Conservation (phyloP, 257 asterid genomes). For the Orobanche coerulescens region DNA sequence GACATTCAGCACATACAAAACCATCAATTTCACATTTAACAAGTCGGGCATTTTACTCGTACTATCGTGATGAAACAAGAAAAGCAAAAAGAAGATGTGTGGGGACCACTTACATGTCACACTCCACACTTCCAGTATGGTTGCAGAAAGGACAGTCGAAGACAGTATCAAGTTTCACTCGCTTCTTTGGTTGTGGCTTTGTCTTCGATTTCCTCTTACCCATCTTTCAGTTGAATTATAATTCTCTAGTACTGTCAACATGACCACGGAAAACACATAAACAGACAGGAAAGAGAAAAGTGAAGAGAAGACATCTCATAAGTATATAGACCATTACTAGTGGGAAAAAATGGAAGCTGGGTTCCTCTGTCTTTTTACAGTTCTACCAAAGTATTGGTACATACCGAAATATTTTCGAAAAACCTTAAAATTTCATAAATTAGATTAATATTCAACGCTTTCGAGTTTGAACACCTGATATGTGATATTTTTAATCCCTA, state of each 20-base stretch:
- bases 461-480: no score
- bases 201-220: constrained; percentile 94
- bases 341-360: no score
- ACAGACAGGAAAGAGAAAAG: not conserved
- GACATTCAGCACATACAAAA: not conserved
- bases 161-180: constrained; percentile 87
- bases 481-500: no score
- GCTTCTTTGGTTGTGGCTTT: constrained; percentile 83
- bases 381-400: no score
- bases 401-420: no score
- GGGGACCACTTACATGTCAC: constrained; percentile 51
- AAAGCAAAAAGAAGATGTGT: not conserved
- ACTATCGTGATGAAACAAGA: not conserved
- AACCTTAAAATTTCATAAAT: no score
- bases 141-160: constrained; percentile 93
- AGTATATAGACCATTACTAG: no score
- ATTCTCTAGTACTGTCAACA: not conserved
- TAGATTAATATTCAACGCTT: no score
- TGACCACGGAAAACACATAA: not conserved
- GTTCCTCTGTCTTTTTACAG: no score
- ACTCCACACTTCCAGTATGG: constrained; percentile 83
- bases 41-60: not conserved
- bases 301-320: no score
- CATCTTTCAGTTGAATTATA: constrained; percentile 34
- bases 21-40: not conserved